A percentile compares a stretch with the other conserved stretches of the same genome.
Conservation (phyloP, 2,329 filamentous ascomycete species). For the Cercospora sp. region DNA sequence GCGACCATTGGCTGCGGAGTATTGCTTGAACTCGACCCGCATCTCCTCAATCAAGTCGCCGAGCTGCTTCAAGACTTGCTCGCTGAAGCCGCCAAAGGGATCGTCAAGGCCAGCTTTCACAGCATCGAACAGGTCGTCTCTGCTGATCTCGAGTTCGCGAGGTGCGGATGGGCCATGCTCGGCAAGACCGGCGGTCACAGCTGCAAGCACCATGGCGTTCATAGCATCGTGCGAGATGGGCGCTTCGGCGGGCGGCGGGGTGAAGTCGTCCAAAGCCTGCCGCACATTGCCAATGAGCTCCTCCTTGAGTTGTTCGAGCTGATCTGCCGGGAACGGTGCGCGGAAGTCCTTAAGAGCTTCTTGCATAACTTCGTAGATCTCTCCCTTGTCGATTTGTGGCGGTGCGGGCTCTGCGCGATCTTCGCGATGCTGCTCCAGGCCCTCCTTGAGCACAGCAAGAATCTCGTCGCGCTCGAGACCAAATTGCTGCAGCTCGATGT, state of each 20-base stretch:
- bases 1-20: slow-evolving; percentile 72
- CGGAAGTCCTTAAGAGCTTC: slow-evolving; percentile 80
- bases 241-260: slow-evolving; percentile 47
- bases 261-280: slow-evolving; percentile 83
- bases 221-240: slow-evolving; percentile 50
- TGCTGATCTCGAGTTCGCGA: slow-evolving; percentile 49
- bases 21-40: slow-evolving; percentile 70
- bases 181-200: slow-evolving; percentile 60
- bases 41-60: slow-evolving; percentile 61
- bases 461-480: slow-evolving; percentile 90
- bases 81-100: slow-evolving; percentile 55
- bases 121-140: slow-evolving; percentile 58
- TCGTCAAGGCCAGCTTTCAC: slow-evolving; percentile 59
- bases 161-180: slow-evolving; percentile 45
- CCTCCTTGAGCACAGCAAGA: slow-evolving; percentile 80
- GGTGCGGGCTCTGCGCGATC: slow-evolving; percentile 50
- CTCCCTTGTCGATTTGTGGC: slow-evolving; percentile 70
- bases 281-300: slow-evolving; percentile 82
- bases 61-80: slow-evolving; percentile 61
- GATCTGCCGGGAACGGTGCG: slow-evolving; percentile 65
- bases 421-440: slow-evolving; percentile 71
- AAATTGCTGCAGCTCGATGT: slow-evolving; percentile 86
- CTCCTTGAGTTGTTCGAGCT: slow-evolving; percentile 68
- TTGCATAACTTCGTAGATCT: slow-evolving; percentile 82
- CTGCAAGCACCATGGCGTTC: slow-evolving; percentile 57